A percentile compares a stretch with the other conserved stretches of the same genome.
These are phyloP conservation scores for Polygonum maritimum DNA, from an alignment of 148 eudicot species.

Conservation along the genomic window DNA sequence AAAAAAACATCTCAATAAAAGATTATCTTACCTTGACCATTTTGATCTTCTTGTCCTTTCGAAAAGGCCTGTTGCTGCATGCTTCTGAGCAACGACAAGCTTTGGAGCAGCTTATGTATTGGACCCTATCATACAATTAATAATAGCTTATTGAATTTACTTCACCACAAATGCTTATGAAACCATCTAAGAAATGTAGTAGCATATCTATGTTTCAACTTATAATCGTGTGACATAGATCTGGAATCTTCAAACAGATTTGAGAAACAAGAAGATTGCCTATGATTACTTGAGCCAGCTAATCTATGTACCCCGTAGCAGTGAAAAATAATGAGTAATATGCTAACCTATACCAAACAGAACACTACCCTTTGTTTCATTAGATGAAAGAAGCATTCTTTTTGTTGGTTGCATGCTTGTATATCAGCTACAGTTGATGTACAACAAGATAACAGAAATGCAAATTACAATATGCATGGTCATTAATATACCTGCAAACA, in stretches of 20 bases:
- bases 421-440: not conserved
- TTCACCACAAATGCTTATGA: not conserved
- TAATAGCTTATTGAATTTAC: not conserved
- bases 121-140: slow-evolving; percentile 47
- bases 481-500: slow-evolving; percentile 60
- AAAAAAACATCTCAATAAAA: not conserved
- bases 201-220: not conserved
- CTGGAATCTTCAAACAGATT: not conserved
- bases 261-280: not conserved
- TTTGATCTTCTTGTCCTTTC: slow-evolving; percentile 67
- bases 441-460: not conserved
- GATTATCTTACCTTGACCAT: slow-evolving; percentile 47
- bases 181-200: not conserved
- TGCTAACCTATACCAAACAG: not conserved
- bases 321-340: not conserved
- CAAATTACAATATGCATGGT: not conserved
- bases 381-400: not conserved
- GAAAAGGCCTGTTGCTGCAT: slow-evolving; percentile 82
- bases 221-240: not conserved
- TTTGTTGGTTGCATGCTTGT: not conserved
- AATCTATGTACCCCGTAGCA: not conserved
- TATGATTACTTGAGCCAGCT: not conserved
- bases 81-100: slow-evolving; percentile 73
- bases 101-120: slow-evolving; percentile 89
- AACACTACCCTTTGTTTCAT: not conserved